phyloP scores from a whole-genome alignment of 2,329 filamentous ascomycete species.

The Hirsutella thompsonii region DNA sequence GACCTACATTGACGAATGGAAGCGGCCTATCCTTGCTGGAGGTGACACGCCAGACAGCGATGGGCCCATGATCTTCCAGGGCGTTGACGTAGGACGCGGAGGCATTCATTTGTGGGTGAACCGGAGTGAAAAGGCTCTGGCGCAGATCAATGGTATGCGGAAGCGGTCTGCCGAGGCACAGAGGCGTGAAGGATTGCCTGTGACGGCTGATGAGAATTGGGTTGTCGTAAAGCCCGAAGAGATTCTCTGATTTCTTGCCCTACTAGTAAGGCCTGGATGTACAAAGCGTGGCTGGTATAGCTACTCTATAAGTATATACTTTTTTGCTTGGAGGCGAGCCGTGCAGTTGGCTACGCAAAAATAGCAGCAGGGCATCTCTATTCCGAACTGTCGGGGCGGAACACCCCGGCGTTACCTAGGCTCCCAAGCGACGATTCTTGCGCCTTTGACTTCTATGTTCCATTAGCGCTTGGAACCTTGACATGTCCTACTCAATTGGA shows the following conservation, averaged over 20 bases:
- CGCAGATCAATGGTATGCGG: slow-evolving; percentile 24
- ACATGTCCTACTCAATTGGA: no score
- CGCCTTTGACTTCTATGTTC: no score
- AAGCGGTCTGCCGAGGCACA: slow-evolving; percentile 19
- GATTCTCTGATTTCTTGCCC: slow-evolving; percentile 13
- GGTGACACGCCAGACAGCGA: slow-evolving; percentile 31
- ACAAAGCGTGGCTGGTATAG: no score
- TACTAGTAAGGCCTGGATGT: no score
- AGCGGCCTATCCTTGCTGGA: slow-evolving; percentile 24
- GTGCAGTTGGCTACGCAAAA: no score
- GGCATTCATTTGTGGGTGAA: slow-evolving; percentile 29
- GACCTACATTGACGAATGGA: slow-evolving; percentile 29
- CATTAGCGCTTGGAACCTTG: no score
- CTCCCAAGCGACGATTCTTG: no score
- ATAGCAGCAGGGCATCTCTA: no score
- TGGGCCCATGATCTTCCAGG: slow-evolving; percentile 30
- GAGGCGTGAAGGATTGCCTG: slow-evolving; percentile 18
- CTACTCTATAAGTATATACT: no score
- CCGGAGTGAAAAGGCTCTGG: slow-evolving; percentile 19
- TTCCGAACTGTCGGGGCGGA: no score
- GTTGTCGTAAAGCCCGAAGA: slow-evolving; percentile 25
- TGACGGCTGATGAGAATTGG: slow-evolving; percentile 32
- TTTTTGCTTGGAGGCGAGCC: no score
- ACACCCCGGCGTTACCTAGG: no score
- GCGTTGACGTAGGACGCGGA: slow-evolving; percentile 25